These are phyloP conservation scores for Aquilaria agallochum DNA, from an alignment of 441 rosid species.

Conservation along the genomic window DNA sequence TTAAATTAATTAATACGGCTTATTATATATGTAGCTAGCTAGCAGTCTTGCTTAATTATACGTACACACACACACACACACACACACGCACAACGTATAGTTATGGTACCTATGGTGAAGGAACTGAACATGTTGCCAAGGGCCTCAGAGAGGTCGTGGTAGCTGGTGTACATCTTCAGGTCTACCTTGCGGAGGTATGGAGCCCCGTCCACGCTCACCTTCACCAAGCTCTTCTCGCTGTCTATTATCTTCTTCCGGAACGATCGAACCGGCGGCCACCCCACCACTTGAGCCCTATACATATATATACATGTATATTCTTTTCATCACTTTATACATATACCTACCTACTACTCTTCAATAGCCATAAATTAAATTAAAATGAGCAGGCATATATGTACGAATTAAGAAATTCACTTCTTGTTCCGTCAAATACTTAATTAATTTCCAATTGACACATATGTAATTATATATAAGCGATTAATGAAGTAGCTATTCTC, in stretches of 20 bases:
- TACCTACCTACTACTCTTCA: too few relatives aligned
- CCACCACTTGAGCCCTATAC: conserved; percentile 47
- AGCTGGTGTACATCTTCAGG: background rate
- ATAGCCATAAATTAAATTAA: too few relatives aligned
- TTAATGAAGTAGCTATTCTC: too few relatives aligned
- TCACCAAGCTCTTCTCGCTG: conserved; percentile 27
- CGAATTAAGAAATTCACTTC: too few relatives aligned
- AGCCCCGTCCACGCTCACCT: conserved; percentile 17
- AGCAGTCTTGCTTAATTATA: too few relatives aligned
- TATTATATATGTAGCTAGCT: too few relatives aligned
- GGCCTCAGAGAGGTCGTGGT: background rate
- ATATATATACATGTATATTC: background rate
- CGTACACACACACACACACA: background rate
- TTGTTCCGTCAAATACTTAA: too few relatives aligned
- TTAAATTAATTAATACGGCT: too few relatives aligned
- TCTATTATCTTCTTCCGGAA: conserved; percentile 32
- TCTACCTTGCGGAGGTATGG: conserved; percentile 14
- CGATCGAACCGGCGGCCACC: conserved; percentile 79
- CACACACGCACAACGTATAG: too few relatives aligned
- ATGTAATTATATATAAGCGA: too few relatives aligned
- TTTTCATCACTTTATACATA: background rate
- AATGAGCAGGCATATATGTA: too few relatives aligned
- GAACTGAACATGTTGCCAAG: conserved; percentile 24
- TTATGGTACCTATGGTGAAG: conserved; percentile 44
- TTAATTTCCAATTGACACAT: too few relatives aligned